phyloP scores from a whole-genome alignment of 1,284 basidiomycete species.

The Heliocybe sulcata region DNA sequence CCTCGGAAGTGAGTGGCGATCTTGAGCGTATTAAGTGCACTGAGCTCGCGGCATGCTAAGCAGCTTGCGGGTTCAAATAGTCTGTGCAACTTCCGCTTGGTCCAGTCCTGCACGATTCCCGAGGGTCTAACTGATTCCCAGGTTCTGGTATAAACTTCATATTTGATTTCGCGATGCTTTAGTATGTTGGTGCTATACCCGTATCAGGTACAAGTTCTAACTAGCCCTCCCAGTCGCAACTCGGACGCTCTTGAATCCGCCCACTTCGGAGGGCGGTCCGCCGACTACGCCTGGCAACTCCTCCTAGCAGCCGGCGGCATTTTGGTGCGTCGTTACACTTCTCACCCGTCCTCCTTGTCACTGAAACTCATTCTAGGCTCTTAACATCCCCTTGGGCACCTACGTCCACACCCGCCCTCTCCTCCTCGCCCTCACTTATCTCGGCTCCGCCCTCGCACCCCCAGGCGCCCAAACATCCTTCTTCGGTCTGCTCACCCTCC shows the following conservation, averaged over 20 bases:
- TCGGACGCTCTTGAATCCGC: conserved; percentile 56
- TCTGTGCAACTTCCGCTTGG: not conserved
- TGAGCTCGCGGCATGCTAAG: not conserved
- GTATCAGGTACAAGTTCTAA: not conserved
- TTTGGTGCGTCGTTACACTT: conserved; percentile 38
- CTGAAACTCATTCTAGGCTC: conserved; percentile 26
- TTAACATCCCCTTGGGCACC: conserved; percentile 61
- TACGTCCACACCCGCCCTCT: conserved; percentile 60
- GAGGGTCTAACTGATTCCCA: conserved; percentile 16
- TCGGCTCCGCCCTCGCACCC: conserved; percentile 62
- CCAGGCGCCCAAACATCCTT: conserved; percentile 60
- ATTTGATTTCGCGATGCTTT: conserved; percentile 74
- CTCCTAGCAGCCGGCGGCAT: conserved; percentile 47
- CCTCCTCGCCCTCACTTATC: conserved; percentile 61
- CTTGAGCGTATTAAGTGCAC: not conserved
- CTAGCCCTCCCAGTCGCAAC: conserved; percentile 41
- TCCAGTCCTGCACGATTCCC: not conserved
- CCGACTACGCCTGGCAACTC: conserved; percentile 75
- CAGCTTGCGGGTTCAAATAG: not conserved
- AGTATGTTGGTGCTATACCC: conserved; percentile 43
- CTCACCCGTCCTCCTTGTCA: conserved; percentile 10
- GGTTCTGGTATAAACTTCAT: conserved; percentile 55
- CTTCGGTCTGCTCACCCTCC: conserved; percentile 68
- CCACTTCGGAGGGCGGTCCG: conserved; percentile 51
- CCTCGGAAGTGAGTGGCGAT: conserved; percentile 49